These are phyloP conservation scores for Incumbomyces delicatus DNA, from an alignment of 2,329 filamentous ascomycete species.

Conservation along the genomic window DNA sequence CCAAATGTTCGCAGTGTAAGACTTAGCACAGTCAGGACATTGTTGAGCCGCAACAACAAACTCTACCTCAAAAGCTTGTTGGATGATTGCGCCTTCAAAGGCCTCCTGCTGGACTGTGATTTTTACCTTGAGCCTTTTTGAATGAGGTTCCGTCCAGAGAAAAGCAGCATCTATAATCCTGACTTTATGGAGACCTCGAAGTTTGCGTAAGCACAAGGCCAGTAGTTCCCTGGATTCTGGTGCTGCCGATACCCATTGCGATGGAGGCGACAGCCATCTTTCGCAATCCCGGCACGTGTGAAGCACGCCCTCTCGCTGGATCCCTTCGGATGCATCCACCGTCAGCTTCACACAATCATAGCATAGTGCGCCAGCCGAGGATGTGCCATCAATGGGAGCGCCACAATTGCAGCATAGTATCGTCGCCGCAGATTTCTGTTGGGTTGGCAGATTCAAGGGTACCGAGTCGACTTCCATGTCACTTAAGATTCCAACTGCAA, in stretches of 20 bases:
- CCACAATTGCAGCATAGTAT: slow-evolving; percentile 98
- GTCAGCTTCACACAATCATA: slow-evolving; percentile 93
- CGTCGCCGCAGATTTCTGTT: slow-evolving; percentile 33
- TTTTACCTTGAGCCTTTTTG: slow-evolving; percentile 82
- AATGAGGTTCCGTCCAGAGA: slow-evolving; percentile 98
- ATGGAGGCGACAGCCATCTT: slow-evolving; percentile 79
- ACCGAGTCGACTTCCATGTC: slow-evolving; percentile 47
- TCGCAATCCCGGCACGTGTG: slow-evolving; percentile 94
- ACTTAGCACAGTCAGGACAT: slow-evolving; percentile 90
- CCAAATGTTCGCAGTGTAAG: slow-evolving; percentile 95
- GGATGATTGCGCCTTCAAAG: slow-evolving; percentile 59
- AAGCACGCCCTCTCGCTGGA: slow-evolving; percentile 80
- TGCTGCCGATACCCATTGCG: slow-evolving; percentile 72
- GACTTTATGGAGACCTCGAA: slow-evolving; percentile 78
- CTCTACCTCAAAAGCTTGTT: slow-evolving; percentile 91
- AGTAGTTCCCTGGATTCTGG: slow-evolving; percentile 88
- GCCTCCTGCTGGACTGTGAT: slow-evolving; percentile 77
- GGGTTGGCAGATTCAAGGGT: slow-evolving; percentile 35
- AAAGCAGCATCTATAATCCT: slow-evolving; percentile 93
- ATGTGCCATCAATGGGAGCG: slow-evolving; percentile 86
- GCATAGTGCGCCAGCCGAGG: slow-evolving; percentile 76
- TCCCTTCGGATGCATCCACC: slow-evolving; percentile 82
- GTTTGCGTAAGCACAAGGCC: slow-evolving; percentile 79
- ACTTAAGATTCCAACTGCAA: background rate
- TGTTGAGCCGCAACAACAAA: slow-evolving; percentile 87